Percentiles rank a stretch among this genome's conserved stretches.
Conservation (phyloP, 139 green algal genomes). For the Pseudopediastrum boryanum region DNA sequence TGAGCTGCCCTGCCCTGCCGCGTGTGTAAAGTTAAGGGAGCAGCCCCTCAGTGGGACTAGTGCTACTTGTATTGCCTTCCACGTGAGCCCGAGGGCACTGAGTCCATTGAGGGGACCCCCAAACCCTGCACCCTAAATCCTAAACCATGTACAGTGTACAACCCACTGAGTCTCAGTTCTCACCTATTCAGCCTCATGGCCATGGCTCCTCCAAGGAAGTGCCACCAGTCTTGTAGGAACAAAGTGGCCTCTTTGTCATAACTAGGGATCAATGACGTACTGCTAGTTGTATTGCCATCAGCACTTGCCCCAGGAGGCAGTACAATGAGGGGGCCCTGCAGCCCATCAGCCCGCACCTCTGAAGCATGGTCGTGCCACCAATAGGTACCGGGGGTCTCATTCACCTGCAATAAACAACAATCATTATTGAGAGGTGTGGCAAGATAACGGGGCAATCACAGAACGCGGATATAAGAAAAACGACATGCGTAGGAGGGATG, state of each 20-base stretch:
- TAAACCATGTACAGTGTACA: not conserved
- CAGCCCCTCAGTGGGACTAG: not conserved
- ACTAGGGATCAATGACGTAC: conserved; percentile 7
- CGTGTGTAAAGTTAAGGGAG: too few relatives aligned
- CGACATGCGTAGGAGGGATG: too few relatives aligned
- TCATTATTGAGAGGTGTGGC: too few relatives aligned
- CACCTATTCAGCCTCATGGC: conserved; percentile 52
- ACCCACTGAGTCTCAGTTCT: not conserved
- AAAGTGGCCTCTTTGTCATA: conserved; percentile 50
- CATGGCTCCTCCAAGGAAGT: conserved; percentile 30
- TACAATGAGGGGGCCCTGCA: conserved; percentile 65
- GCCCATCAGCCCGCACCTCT: conserved; percentile 54
- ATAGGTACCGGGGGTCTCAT: conserved; percentile 62
- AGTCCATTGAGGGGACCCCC: not conserved
- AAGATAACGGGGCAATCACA: too few relatives aligned
- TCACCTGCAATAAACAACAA: too few relatives aligned
- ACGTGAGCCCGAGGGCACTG: not conserved
- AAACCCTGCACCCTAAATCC: not conserved
- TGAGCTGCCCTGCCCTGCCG: too few relatives aligned
- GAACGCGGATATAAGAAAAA: too few relatives aligned
- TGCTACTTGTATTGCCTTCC: not conserved
- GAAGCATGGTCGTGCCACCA: conserved; percentile 65
- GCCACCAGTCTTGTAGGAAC: conserved; percentile 55
- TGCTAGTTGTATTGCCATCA: not conserved
- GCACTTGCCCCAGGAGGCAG: conserved; percentile 1